A percentile compares a stretch with the other conserved stretches of the same genome.
Conservation (phyloP, 495 filamentous ascomycete genomes). For the Neurospora sp. region DNA sequence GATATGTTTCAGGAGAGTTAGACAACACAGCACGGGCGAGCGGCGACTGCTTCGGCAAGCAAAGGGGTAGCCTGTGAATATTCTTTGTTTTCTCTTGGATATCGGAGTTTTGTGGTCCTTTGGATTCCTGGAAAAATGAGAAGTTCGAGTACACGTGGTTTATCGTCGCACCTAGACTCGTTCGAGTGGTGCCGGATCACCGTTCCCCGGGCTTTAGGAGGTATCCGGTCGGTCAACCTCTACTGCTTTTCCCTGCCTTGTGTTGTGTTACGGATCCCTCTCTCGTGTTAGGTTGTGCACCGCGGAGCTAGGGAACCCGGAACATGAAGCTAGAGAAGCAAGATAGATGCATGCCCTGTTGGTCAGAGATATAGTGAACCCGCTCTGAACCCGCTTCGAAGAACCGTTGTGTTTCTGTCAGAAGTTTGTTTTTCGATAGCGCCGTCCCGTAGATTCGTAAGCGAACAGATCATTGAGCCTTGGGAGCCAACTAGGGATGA, state of each 20-base stretch:
- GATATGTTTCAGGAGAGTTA: background rate
- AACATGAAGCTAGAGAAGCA: background rate
- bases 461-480: background rate
- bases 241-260: background rate
- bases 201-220: background rate
- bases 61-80: background rate
- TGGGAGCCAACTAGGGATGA: background rate
- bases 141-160: background rate
- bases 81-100: background rate
- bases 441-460: background rate
- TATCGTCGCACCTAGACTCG: background rate
- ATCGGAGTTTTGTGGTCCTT: background rate
- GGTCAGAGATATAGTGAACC: background rate
- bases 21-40: background rate
- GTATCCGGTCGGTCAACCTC: background rate
- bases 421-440: background rate
- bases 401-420: background rate
- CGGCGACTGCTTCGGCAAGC: background rate
- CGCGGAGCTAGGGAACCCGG: background rate
- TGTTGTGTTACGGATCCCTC: background rate
- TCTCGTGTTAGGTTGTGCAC: background rate
- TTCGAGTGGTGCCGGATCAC: background rate
- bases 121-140: background rate
- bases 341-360: background rate
- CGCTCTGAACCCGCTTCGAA: background rate